Evolutionary conservation across 2,329 filamentous ascomycete species (phyloP), one percentile per base, ranked within the genome.

Genomic region (Penicillium brevicompactum): DNA sequence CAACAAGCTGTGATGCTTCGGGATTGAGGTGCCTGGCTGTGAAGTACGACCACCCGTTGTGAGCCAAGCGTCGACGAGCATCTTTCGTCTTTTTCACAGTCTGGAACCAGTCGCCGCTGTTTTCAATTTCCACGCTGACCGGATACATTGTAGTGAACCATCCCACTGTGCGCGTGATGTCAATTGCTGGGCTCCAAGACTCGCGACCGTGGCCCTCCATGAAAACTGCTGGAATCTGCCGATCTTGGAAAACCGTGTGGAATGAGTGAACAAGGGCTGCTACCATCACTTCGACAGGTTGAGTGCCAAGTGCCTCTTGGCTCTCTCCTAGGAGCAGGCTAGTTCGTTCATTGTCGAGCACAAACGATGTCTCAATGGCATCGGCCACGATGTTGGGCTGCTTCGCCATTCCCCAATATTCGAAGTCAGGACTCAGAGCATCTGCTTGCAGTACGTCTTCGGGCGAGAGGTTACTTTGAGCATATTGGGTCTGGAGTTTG

Each of bases 161-260:
- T 27, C 48, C 48, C 10, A 50, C 38, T 4, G 48, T 50, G 6
- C 38, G 38, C 2, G 38, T 21, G 18, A 50, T 27, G 13, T 50
- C 38, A 32, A 50, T 50, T 9, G 21, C 16, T 18, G 38, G 24
- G 13, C 41, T 42, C 18, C 38, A 34, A 7, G 52, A 31, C 46
- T 55, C 52, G 6, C 52, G 46, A 14, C 52, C 52, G 16, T 55
- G 52, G 42, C 52, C 41, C 38, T 55, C 52, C 10, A 42, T 31
- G 13, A 53, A 53, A 2, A 53, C 24, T 2, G 43, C n/a, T 21
- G 50, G 50, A 7, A 27, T 5, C 13, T 22, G n/a, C 2, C 50
- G 43, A 42, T 47, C 43, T 13, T 11, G 32, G 9, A 53, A 53
- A 14, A 32, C 24, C 13, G 41, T 5, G 8, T 10, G 7, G 22